phyloP scores from a whole-genome alignment of 2,329 filamentous ascomycete species.

The Aspergillus fumigatus region DNA sequence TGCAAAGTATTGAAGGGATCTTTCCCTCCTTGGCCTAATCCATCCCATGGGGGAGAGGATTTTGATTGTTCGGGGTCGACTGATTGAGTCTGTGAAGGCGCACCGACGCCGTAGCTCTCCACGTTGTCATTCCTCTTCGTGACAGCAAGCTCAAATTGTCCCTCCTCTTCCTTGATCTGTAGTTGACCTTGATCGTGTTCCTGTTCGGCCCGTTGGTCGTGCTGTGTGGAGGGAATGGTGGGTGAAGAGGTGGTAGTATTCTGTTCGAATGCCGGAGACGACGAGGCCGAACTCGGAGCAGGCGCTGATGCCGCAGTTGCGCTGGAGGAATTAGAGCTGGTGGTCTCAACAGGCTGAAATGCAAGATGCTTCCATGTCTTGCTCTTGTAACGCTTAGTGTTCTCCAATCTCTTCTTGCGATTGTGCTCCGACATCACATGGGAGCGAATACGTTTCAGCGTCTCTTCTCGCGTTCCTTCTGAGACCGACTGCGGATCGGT shows the following conservation, averaged over 20 bases:
- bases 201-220: conserved; percentile 6
- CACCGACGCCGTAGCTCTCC: conserved; percentile 14
- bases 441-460: conserved; percentile 39
- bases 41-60: conserved; percentile 18
- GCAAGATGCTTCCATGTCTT: conserved; percentile 36
- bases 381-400: conserved; percentile 35
- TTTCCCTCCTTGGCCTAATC: conserved; percentile 28
- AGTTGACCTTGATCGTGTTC: conserved; percentile 7
- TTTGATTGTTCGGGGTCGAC: conserved; percentile 4
- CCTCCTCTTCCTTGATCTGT: conserved; percentile 11
- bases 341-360: conserved; percentile 29
- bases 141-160: conserved; percentile 6
- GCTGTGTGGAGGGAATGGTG: not conserved
- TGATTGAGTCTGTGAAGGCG: conserved; percentile 8
- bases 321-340: conserved; percentile 12
- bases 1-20: conserved; percentile 35
- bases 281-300: not conserved
- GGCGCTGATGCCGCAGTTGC: conserved; percentile 3
- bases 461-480: conserved; percentile 34
- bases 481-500: conserved; percentile 35
- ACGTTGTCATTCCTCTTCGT: conserved; percentile 1
- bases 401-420: conserved; percentile 38
- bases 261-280: conserved; percentile 1
- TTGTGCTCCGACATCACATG: conserved; percentile 43
- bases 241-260: not conserved